These are phyloP conservation scores for Chrysanthemum lavandulifolium DNA, from an alignment of 129 eudicot species.

Conservation along the genomic window DNA sequence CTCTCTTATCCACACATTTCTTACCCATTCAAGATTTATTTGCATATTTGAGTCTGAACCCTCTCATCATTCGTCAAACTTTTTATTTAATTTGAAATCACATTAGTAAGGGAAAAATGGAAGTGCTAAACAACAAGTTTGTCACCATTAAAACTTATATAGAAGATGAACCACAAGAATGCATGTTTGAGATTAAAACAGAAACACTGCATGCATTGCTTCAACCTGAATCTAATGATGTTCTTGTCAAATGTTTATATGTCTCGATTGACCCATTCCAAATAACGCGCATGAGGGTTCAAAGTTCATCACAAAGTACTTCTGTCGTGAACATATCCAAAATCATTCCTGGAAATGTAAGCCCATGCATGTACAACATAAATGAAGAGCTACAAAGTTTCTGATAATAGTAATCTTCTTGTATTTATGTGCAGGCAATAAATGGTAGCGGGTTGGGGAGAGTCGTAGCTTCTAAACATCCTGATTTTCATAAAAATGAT, in stretches of 20 bases:
- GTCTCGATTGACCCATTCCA: slow-evolving; percentile 69
- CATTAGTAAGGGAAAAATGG: slow-evolving; percentile 21
- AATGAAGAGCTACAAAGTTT: too few relatives aligned
- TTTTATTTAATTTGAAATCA: too few relatives aligned
- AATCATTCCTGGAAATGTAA: slow-evolving; percentile 51
- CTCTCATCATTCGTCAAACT: too few relatives aligned
- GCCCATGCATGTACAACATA: not conserved
- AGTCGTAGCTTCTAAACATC: too few relatives aligned
- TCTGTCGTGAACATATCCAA: slow-evolving; percentile 18
- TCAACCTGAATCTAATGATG: slow-evolving; percentile 34
- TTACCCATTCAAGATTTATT: too few relatives aligned
- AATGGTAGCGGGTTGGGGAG: too few relatives aligned
- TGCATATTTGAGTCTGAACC: too few relatives aligned
- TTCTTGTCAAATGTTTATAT: slow-evolving; percentile 54
- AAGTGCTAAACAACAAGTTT: slow-evolving; percentile 37
- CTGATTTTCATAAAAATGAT: too few relatives aligned
- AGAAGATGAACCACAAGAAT: slow-evolving; percentile 49
- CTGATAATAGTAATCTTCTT: too few relatives aligned
- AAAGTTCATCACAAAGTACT: slow-evolving; percentile 56
- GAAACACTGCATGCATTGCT: slow-evolving; percentile 24
- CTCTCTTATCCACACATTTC: too few relatives aligned
- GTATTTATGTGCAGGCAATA: too few relatives aligned
- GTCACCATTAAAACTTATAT: slow-evolving; percentile 36
- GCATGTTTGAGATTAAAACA: slow-evolving; percentile 52
- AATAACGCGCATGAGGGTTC: slow-evolving; percentile 57